phyloP scores from a whole-genome alignment of 768 basidiomycete species.

The Phanerodontia chrysosporium region DNA sequence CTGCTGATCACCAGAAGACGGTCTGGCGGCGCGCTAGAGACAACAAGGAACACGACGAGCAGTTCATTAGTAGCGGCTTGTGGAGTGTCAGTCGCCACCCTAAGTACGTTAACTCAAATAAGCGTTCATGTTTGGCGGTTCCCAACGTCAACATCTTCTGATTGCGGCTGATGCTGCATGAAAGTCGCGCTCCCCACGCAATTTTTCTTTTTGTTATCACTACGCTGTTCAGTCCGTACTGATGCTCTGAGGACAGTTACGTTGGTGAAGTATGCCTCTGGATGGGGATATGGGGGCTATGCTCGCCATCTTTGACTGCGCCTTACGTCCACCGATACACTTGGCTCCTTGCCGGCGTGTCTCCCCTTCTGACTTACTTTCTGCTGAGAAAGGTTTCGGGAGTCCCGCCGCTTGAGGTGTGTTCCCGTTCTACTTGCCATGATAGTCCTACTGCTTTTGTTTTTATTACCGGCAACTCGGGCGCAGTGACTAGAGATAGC shows the following conservation, averaged over 20 bases:
- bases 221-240: neutral
- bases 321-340: constrained; percentile 41
- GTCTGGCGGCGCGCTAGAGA: constrained; percentile 57
- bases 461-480: neutral
- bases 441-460: neutral
- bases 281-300: constrained; percentile 60
- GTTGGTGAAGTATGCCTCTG: constrained; percentile 70
- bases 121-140: neutral
- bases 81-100: constrained; percentile 71
- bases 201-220: neutral
- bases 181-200: neutral
- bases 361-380: constrained; percentile 62
- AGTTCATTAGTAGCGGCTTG: constrained; percentile 63
- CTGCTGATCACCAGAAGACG: constrained; percentile 64
- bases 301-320: constrained; percentile 43
- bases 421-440: constrained; percentile 7
- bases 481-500: neutral
- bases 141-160: neutral
- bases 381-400: constrained; percentile 61
- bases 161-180: neutral
- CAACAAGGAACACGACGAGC: constrained; percentile 61
- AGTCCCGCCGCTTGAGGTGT: constrained; percentile 64
- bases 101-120: constrained; percentile 45
- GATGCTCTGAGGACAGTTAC: constrained; percentile 22
- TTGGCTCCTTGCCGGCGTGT: constrained; percentile 43